Base-by-base conservation (phyloP, 1,139 yeast species). In the Geotrichum bryndzae region DNA sequence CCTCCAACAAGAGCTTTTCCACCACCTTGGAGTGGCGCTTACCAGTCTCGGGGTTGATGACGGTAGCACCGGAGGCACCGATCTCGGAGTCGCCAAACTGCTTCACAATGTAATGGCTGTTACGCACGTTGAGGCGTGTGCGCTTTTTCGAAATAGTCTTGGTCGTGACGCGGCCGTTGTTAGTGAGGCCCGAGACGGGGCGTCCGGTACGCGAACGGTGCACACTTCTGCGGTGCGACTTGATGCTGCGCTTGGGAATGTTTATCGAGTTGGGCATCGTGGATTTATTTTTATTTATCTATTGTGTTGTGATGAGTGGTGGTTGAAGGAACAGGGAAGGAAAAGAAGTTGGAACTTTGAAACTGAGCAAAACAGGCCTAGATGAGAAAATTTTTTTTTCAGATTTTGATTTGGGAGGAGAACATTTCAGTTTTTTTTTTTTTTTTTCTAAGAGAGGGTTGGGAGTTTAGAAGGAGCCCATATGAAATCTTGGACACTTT, bases 71-170 rank as follows among this genome's bases (percentile, higher is more conserved):
- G 22, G 38, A 38, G 11, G 46, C 57, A 8, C 35, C 11, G 33
- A 54, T 23, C 15, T 54, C 52, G 1, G 57, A 54, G 38, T 52
- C 41, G 11, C 31, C 53, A 51, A 57, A 41, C 38, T 54, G 55
- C 18, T 48, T 50, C 18, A 33, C 23, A 52, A 59, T 33, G 51
- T 59, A 55, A 27, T 58, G 46, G n/a, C 33, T 25, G 56, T 59
- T 59, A 23, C 61, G 58, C 46, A 22, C 56, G n/a, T 54, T 59
- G 45, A 54, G n/a, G 29, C 48, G 45, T 1, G 58, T n/a, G 10
- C 61, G 54, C 56, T 59, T 59, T 52, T 59, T 59, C 38, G 61
- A 59, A 25, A 59, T 45, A n/a, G 61, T 54, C 58, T 51, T 50
- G 55, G 54, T 59, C 7, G 61, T 59, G 23, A 53, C 35, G n/a